These are phyloP conservation scores for Trapa bicornis DNA, from an alignment of 345 rosid species.

Conservation along the genomic window DNA sequence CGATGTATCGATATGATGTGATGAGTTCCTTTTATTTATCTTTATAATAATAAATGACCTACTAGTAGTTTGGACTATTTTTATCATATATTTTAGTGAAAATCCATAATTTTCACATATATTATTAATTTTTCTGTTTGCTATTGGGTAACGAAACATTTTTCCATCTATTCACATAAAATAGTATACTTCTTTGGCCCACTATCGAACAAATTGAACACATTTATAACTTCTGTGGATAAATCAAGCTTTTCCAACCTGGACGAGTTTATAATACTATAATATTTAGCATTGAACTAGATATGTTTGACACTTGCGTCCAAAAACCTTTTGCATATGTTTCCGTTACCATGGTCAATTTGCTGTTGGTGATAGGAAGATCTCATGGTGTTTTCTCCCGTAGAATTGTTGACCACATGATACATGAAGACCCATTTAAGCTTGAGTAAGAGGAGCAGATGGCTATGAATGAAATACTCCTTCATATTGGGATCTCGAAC, in stretches of 20 bases:
- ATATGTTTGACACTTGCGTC: conserved; percentile 24
- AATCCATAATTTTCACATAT: too few species aligned
- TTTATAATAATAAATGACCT: too few species aligned
- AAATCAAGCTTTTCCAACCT: conserved; percentile 52
- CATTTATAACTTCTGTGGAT: conserved; percentile 69
- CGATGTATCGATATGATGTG: too few species aligned
- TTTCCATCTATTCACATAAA: too few species aligned
- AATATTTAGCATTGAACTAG: conserved; percentile 83
- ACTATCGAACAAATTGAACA: conserved; percentile 75
- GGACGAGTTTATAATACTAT: conserved; percentile 19
- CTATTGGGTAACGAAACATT: too few species aligned
- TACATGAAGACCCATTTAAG: conserved; percentile 43
- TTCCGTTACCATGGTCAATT: too few species aligned
- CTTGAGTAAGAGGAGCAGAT: conserved; percentile 47
- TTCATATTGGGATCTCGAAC: conserved; percentile 20
- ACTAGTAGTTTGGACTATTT: too few species aligned
- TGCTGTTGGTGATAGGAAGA: conserved; percentile 40
- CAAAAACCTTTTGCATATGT: too few species aligned
- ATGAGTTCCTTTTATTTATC: too few species aligned
- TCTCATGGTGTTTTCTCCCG: conserved; percentile 57
- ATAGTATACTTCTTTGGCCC: conserved; percentile 34
- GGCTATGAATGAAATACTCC: too few species aligned
- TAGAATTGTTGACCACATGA: conserved; percentile 19
- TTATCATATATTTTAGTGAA: too few species aligned
- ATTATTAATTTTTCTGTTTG: too few species aligned